These are phyloP conservation scores for Geosmithia putterillii DNA, from an alignment of 2,329 filamentous ascomycete genomes.

Conservation along the genomic window DNA sequence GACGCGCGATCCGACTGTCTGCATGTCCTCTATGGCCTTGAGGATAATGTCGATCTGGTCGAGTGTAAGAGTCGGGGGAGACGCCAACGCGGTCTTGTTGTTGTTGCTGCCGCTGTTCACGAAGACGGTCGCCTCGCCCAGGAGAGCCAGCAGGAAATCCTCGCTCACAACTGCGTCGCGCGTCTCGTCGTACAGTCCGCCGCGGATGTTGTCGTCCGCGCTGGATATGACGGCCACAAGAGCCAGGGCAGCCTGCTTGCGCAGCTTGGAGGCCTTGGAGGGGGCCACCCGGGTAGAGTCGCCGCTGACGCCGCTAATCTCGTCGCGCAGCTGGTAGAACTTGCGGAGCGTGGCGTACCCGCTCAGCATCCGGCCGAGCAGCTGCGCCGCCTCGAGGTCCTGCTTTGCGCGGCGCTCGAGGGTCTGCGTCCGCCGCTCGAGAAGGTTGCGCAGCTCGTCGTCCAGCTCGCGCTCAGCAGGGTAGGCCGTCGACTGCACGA, in stretches of 20 bases:
- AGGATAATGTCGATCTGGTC: conserved; percentile 65
- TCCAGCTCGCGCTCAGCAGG: conserved; percentile 64
- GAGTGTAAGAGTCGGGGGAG: conserved; percentile 43
- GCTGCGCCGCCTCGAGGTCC: conserved; percentile 70
- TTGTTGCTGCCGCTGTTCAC: conserved; percentile 40
- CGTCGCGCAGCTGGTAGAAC: conserved; percentile 81
- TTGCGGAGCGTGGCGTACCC: conserved; percentile 85
- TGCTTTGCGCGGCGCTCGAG: conserved; percentile 60
- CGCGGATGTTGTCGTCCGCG: conserved; percentile 81
- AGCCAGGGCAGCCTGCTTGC: conserved; percentile 57
- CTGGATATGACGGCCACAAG: conserved; percentile 76
- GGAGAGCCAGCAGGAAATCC: conserved; percentile 70
- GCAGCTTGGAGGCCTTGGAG: conserved; percentile 42
- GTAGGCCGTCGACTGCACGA: conserved; percentile 74
- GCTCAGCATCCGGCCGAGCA: conserved; percentile 75
- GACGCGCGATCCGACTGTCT: conserved; percentile 62
- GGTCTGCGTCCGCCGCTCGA: conserved; percentile 59
- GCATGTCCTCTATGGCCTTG: conserved; percentile 66
- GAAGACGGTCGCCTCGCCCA: conserved; percentile 75
- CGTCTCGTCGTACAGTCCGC: conserved; percentile 73
- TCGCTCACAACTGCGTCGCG: conserved; percentile 77
- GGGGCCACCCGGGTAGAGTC: conserved; percentile 9
- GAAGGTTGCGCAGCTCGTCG: conserved; percentile 53
- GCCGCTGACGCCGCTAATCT: conserved; percentile 10
- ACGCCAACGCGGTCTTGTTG: conserved; percentile 1